A percentile compares a stretch with the other conserved stretches of the same genome.
Evolutionary conservation across 208 protist genomes (phyloP).

Genomic region (Acanthamoeba culbertsoni): DNA sequence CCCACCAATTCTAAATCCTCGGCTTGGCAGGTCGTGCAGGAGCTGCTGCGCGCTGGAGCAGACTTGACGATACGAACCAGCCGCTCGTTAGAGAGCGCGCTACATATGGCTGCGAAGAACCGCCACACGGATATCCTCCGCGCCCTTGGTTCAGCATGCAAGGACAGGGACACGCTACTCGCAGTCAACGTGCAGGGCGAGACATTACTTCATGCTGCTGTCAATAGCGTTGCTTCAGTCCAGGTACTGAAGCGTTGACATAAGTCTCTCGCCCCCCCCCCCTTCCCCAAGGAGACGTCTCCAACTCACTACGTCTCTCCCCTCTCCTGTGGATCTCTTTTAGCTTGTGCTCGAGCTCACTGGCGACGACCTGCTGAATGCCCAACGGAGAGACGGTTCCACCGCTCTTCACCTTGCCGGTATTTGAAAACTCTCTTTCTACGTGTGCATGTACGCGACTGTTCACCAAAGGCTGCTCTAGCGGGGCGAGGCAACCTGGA

Average conservation of each 20-base stretch:
- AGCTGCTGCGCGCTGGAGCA: background rate
- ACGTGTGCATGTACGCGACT: background rate
- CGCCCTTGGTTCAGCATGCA: background rate
- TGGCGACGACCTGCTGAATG: background rate
- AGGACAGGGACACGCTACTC: background rate
- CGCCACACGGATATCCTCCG: background rate
- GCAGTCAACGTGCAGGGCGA: background rate
- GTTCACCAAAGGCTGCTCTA: background rate
- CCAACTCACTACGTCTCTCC: too few relatives aligned
- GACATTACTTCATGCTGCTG: background rate
- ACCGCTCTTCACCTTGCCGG: background rate
- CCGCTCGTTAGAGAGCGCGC: background rate
- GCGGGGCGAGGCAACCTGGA: background rate
- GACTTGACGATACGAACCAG: background rate
- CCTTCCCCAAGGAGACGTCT: background rate
- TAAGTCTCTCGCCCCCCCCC: background rate
- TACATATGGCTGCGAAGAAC: background rate
- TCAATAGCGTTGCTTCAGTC: background rate
- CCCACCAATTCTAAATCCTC: too few relatives aligned
- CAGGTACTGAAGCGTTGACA: background rate
- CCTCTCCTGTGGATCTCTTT: background rate
- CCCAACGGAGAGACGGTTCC: background rate
- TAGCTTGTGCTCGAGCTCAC: background rate
- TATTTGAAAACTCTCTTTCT: background rate
- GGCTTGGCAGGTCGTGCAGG: background rate